Conservation (phyloP, 2,329 filamentous ascomycete species). For the Neurospora sp. region DNA sequence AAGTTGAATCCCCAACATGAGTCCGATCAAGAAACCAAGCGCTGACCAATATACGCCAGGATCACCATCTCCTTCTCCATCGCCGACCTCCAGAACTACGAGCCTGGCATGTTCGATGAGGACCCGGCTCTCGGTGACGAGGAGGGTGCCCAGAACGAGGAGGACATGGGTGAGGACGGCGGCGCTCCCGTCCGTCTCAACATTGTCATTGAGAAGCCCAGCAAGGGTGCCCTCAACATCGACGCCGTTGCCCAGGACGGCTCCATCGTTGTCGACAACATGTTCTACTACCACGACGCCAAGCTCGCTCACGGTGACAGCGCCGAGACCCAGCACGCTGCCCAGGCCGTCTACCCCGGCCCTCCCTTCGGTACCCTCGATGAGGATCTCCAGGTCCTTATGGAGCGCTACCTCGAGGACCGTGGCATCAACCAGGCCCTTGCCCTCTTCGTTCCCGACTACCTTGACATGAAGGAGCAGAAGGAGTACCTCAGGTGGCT, state of each 20-base stretch:
- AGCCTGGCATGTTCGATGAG: slow-evolving; percentile 49
- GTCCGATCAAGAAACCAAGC: too few relatives aligned
- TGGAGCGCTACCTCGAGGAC: slow-evolving; percentile 93
- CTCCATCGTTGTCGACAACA: slow-evolving; percentile 76
- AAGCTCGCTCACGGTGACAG: slow-evolving; percentile 66
- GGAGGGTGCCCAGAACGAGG: slow-evolving; percentile 37
- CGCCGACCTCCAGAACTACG: slow-evolving; percentile 63
- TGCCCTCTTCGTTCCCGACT: slow-evolving; percentile 86
- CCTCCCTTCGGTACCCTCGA: slow-evolving; percentile 91
- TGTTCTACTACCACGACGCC: slow-evolving; percentile 75
- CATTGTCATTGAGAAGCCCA: slow-evolving; percentile 80
- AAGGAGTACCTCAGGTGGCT: slow-evolving; percentile 91
- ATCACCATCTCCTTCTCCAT: slow-evolving; percentile 73
- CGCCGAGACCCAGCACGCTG: slow-evolving; percentile 66
- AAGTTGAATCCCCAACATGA: slow-evolving; percentile 23
- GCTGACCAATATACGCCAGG: slow-evolving; percentile 16
- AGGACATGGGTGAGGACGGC: slow-evolving; percentile 37
- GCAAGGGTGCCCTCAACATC: slow-evolving; percentile 75
- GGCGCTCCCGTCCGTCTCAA: slow-evolving; percentile 63
- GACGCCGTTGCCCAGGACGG: slow-evolving; percentile 82
- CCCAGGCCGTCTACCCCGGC: slow-evolving; percentile 74
- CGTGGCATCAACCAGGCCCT: slow-evolving; percentile 79
- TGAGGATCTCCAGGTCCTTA: slow-evolving; percentile 83
- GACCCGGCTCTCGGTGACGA: slow-evolving; percentile 45
- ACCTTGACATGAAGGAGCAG: slow-evolving; percentile 98